A percentile compares a stretch with the other conserved stretches of the same genome.
Evolutionary conservation across 306 rosid species (phyloP).

Genomic region (Comarum palustre): DNA sequence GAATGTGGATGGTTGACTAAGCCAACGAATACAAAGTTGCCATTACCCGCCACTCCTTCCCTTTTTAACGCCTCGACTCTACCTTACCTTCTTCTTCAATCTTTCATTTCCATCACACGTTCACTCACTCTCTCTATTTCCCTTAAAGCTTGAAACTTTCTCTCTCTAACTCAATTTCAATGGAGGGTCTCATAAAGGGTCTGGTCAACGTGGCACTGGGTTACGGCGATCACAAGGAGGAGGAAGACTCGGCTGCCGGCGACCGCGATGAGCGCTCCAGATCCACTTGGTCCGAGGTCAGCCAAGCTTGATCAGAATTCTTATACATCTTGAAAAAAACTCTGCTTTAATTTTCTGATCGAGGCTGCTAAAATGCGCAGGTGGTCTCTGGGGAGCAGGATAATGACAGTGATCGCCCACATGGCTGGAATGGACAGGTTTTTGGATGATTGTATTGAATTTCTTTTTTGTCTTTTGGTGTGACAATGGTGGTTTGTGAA

Average conservation of each 20-base stretch:
- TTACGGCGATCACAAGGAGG: slow-evolving; percentile 23
- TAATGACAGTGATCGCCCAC: slow-evolving; percentile 31
- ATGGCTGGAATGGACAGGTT: slow-evolving; percentile 40
- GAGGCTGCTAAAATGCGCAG: slow-evolving; percentile 21
- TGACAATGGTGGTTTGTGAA: slow-evolving; percentile 5
- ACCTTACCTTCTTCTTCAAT: slow-evolving; percentile 22
- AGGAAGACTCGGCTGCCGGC: slow-evolving; percentile 24
- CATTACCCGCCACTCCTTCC: slow-evolving; percentile 42
- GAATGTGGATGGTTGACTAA: no score
- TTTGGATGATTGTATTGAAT: neutral
- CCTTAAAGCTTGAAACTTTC: neutral
- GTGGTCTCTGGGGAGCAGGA: slow-evolving; percentile 73
- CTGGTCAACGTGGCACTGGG: slow-evolving; percentile 51
- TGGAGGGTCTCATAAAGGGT: slow-evolving; percentile 85
- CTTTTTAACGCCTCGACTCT: no score
- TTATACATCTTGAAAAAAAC: neutral
- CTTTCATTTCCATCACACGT: neutral
- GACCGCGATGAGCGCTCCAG: slow-evolving; percentile 58
- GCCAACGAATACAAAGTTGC: no score
- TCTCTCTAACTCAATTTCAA: slow-evolving; percentile 16
- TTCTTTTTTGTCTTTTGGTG: neutral
- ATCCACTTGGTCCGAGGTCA: slow-evolving; percentile 71
- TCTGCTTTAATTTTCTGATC: neutral
- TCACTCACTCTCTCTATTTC: neutral
- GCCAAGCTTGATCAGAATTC: neutral